A percentile compares a stretch with the other conserved stretches of the same genome.
phyloP scores from a whole-genome alignment of 2,329 filamentous ascomycete genomes.

The Teratosphaeria viscida region DNA sequence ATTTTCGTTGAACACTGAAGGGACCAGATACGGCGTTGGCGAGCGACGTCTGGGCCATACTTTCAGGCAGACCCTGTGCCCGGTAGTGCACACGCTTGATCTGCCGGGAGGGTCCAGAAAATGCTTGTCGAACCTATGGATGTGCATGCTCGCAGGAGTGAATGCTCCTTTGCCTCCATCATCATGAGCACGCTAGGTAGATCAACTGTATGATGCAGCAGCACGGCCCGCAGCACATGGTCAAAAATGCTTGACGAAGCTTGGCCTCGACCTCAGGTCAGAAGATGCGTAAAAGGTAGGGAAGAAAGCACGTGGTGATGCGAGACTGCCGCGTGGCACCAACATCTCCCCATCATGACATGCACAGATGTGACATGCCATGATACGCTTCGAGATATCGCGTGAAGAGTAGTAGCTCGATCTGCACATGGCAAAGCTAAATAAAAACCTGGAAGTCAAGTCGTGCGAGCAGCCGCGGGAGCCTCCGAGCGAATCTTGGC shows the following conservation, averaged over 20 bases:
- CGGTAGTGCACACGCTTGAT: no score
- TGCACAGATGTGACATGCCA: not conserved
- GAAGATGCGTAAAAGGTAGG: not conserved
- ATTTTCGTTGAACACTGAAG: no score
- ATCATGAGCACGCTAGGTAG: not conserved
- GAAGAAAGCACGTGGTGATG: not conserved
- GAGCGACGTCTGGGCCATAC: no score
- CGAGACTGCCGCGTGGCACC: not conserved
- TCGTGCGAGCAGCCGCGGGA: not conserved
- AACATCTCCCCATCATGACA: not conserved
- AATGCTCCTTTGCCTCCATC: not conserved
- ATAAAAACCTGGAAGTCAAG: not conserved
- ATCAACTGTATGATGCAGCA: not conserved
- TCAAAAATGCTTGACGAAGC: not conserved
- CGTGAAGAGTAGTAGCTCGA: not conserved
- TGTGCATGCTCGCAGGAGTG: no score
- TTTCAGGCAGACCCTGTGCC: no score
- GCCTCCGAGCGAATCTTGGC: not conserved
- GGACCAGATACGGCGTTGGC: no score
- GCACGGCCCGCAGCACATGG: not conserved
- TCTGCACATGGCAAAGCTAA: not conserved
- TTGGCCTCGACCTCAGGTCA: not conserved
- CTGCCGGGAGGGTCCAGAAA: no score
- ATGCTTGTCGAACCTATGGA: no score
- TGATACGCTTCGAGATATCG: not conserved